These are phyloP conservation scores for Ambispora gerdemannii DNA, from an alignment of 192 early-diverging fungal genomes.

Conservation along the genomic window DNA sequence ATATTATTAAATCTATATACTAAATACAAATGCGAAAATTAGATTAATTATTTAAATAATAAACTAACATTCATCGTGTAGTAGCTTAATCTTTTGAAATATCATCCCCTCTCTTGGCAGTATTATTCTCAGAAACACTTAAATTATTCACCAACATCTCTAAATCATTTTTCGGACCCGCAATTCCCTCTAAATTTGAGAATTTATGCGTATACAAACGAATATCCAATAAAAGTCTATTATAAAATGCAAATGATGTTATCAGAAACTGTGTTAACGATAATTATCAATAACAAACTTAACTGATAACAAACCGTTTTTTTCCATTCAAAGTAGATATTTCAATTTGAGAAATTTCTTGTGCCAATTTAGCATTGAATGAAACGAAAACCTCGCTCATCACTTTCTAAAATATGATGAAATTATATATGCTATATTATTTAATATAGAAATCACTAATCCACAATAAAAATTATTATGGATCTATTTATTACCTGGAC, in stretches of 20 bases:
- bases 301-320: not conserved
- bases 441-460: not conserved
- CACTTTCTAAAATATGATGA: slow-evolving; percentile 15
- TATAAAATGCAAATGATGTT: not conserved
- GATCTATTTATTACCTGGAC: slow-evolving; percentile 61
- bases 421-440: not conserved
- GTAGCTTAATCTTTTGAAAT: too few relatives aligned
- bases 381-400: slow-evolving; percentile 25
- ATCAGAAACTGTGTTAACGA: not conserved
- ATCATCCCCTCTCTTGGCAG: too few relatives aligned
- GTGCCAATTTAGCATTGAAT: slow-evolving; percentile 16
- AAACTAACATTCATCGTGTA: too few relatives aligned
- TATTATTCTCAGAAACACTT: slow-evolving; percentile 8
- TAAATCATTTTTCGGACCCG: slow-evolving; percentile 4
- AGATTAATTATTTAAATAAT: too few relatives aligned
- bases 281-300: not conserved
- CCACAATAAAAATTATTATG: not conserved
- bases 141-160: not conserved
- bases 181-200: slow-evolving; percentile 18
- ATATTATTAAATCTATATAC: too few relatives aligned
- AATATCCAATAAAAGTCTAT: slow-evolving; percentile 1
- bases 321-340: slow-evolving; percentile 18
- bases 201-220: slow-evolving; percentile 26
- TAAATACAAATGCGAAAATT: too few relatives aligned
- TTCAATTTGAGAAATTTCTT: slow-evolving; percentile 23